phyloP scores from a whole-genome alignment of 148 eudicot genomes.

The Pharnaceum exiguum region DNA sequence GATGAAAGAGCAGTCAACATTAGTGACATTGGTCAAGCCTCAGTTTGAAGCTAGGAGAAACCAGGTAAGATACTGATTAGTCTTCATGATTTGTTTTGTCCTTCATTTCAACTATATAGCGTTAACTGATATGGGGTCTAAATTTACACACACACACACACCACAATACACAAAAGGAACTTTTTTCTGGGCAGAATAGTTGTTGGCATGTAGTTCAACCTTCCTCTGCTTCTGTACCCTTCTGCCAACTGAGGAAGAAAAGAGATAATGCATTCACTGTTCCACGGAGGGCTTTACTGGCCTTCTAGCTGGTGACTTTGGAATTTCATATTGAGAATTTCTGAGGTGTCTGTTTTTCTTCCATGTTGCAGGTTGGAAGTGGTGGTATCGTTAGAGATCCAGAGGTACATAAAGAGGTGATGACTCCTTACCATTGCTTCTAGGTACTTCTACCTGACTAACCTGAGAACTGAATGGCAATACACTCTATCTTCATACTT shows the following conservation, averaged over 20 bases:
- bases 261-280: too few relatives aligned
- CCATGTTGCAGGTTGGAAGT: slow-evolving; percentile 70
- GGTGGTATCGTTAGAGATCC: slow-evolving; percentile 98
- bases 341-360: not conserved
- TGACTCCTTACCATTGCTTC: not conserved
- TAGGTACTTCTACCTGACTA: not conserved
- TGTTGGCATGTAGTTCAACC: too few relatives aligned
- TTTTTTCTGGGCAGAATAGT: too few relatives aligned
- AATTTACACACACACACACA: too few relatives aligned
- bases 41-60: slow-evolving; percentile 96
- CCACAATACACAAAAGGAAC: too few relatives aligned
- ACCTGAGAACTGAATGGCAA: too few relatives aligned
- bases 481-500: too few relatives aligned
- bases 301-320: not conserved
- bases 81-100: not conserved
- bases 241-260: too few relatives aligned
- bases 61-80: slow-evolving; percentile 42
- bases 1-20: slow-evolving; percentile 80
- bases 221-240: too few relatives aligned
- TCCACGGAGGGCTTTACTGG: not conserved
- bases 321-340: not conserved
- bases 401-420: slow-evolving; percentile 81
- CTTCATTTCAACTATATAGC: not conserved
- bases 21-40: slow-evolving; percentile 91
- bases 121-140: too few relatives aligned